A percentile compares a stretch with the other conserved stretches of the same genome.
These are phyloP conservation scores for Millerago galiae DNA, from an alignment of 805 yeast species.

Conservation along the genomic window DNA sequence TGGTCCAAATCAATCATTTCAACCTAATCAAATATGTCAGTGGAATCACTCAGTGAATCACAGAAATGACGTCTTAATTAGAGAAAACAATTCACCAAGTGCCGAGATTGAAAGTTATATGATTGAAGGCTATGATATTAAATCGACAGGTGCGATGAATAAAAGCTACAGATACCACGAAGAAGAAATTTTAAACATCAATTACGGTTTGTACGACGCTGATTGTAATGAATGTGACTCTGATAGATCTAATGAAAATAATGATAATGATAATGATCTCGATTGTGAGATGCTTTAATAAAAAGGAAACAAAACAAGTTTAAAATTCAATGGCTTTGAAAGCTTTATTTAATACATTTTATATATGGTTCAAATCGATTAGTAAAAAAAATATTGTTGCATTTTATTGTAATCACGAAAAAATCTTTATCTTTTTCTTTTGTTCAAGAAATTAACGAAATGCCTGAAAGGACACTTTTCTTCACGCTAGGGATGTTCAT, in stretches of 20 bases:
- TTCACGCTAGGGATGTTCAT: conserved; percentile 85
- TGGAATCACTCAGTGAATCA: background rate
- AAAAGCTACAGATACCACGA: conserved; percentile 18
- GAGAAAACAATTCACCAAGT: conserved; percentile 21
- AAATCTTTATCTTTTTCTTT: too few species aligned
- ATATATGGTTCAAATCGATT: too few species aligned
- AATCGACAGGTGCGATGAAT: conserved; percentile 7
- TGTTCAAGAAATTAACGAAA: background rate
- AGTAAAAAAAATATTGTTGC: too few species aligned
- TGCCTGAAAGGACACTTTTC: conserved; percentile 27
- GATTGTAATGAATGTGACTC: conserved; percentile 17
- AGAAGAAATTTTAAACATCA: conserved; percentile 21
- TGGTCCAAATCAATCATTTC: background rate
- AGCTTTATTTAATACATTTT: background rate
- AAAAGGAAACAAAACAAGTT: background rate
- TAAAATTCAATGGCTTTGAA: background rate
- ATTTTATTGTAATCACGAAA: background rate
- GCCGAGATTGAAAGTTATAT: conserved; percentile 21
- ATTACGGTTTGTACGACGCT: conserved; percentile 22
- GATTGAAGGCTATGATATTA: conserved; percentile 22
- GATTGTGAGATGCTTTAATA: conserved; percentile 19
- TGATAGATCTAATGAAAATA: conserved; percentile 2
- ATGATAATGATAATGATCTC: conserved; percentile 7
- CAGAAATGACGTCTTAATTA: too few species aligned
- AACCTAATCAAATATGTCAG: background rate